Percentiles rank a stretch among this genome's conserved stretches.
phyloP scores from a whole-genome alignment of 1,284 basidiomycete species.

The Cryptococcus sp. region DNA sequence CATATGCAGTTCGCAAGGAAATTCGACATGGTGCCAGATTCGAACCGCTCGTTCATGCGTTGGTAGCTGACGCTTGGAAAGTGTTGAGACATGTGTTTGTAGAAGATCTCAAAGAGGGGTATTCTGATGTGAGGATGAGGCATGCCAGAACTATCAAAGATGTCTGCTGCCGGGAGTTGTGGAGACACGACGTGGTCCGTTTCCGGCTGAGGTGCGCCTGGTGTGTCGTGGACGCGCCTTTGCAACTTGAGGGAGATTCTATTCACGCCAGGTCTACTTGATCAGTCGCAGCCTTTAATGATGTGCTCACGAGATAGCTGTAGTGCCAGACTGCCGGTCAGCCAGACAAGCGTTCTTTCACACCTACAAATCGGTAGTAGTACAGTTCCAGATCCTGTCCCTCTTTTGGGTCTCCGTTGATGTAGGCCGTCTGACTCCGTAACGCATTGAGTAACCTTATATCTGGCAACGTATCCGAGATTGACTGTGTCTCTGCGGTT shows the following conservation, averaged over 20 bases:
- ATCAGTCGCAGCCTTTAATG: too few relatives aligned
- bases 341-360: neutral
- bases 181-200: slow-evolving; percentile 23
- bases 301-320: slow-evolving; percentile 20
- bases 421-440: slow-evolving; percentile 51
- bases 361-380: slow-evolving; percentile 54
- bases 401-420: slow-evolving; percentile 51
- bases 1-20: slow-evolving; percentile 53
- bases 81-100: slow-evolving; percentile 49
- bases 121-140: slow-evolving; percentile 48
- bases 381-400: slow-evolving; percentile 51
- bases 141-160: slow-evolving; percentile 51
- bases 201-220: slow-evolving; percentile 34
- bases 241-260: slow-evolving; percentile 55
- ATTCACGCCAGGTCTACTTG: slow-evolving; percentile 51
- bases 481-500: neutral
- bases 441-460: slow-evolving; percentile 47
- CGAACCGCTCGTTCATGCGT: slow-evolving; percentile 51
- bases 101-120: slow-evolving; percentile 52
- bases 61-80: slow-evolving; percentile 51
- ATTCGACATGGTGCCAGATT: slow-evolving; percentile 54
- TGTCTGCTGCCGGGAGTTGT: slow-evolving; percentile 21
- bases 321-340: slow-evolving; percentile 47
- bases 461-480: slow-evolving; percentile 17
- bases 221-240: slow-evolving; percentile 30